Evolutionary conservation across 2,329 filamentous ascomycete species (phyloP).

Genomic region (Macrophomina phaseolina): DNA sequence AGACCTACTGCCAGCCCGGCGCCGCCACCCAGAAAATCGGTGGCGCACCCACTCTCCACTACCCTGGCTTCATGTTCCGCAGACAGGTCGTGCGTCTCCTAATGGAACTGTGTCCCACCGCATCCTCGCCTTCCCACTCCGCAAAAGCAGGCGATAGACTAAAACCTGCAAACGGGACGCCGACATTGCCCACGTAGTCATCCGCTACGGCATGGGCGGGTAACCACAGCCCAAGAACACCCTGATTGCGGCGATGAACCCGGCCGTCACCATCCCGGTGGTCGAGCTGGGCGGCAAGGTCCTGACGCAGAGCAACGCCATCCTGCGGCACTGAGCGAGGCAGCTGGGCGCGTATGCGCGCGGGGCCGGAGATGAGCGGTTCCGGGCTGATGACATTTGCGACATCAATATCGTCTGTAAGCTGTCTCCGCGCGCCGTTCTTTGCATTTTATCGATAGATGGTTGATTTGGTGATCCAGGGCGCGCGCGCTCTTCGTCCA

Average conservation of each 20-base stretch:
- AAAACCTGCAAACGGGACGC: constrained; percentile 32
- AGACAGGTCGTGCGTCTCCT: constrained; percentile 40
- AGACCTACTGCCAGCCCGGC: constrained; percentile 22
- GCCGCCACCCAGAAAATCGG: constrained; percentile 39
- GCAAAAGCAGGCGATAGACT: too few species aligned
- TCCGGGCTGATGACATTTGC: constrained; percentile 40
- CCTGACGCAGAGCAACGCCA: constrained; percentile 41
- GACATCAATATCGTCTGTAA: constrained; percentile 40
- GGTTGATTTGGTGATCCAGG: too few species aligned
- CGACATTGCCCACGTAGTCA: constrained; percentile 39
- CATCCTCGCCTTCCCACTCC: too few species aligned
- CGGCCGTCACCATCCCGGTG: constrained; percentile 35
- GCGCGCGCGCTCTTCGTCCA: too few species aligned
- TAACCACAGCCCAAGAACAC: constrained; percentile 37
- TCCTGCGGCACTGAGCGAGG: constrained; percentile 38
- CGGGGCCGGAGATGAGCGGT: constrained; percentile 39
- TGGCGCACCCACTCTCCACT: constrained; percentile 41
- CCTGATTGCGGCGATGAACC: constrained; percentile 36
- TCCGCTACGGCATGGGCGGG: constrained; percentile 39
- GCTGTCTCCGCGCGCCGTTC: too few species aligned
- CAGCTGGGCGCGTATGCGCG: constrained; percentile 39
- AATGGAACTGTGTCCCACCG: constrained; percentile 1
- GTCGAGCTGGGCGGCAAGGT: constrained; percentile 38
- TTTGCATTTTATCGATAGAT: too few species aligned
- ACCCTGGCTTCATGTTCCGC: constrained; percentile 40